Evolutionary conservation across 2,329 filamentous ascomycete genomes (phyloP).

Genomic region (Catunica adiposa): DNA sequence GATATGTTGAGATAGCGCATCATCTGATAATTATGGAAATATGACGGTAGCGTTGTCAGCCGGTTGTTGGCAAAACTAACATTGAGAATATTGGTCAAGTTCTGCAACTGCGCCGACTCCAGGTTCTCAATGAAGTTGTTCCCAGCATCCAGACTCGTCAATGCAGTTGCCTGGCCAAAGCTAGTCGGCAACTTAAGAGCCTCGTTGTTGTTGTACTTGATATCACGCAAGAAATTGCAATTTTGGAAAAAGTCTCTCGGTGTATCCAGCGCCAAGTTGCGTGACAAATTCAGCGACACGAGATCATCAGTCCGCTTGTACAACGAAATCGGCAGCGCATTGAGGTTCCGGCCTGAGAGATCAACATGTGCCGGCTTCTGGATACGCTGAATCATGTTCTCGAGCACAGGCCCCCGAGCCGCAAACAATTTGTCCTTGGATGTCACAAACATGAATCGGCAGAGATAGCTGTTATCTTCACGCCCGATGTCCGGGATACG

Average conservation of each 20-base stretch:
- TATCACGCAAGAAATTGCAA: conserved; percentile 78
- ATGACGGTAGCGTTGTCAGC: conserved; percentile 58
- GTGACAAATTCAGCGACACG: conserved; percentile 82
- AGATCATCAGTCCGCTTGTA: conserved; percentile 88
- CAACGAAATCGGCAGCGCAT: conserved; percentile 86
- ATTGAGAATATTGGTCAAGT: conserved; percentile 61
- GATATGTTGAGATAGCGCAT: conserved; percentile 79
- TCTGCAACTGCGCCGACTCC: conserved; percentile 66
- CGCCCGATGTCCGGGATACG: conserved; percentile 83
- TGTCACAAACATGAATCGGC: conserved; percentile 87
- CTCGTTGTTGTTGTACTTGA: conserved; percentile 93
- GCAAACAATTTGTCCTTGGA: conserved; percentile 37
- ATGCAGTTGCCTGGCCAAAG: conserved; percentile 58
- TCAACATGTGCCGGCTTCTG: conserved; percentile 93
- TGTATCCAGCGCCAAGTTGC: conserved; percentile 80
- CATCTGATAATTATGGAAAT: conserved; percentile 65
- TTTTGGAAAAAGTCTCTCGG: conserved; percentile 93
- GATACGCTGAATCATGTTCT: conserved; percentile 64
- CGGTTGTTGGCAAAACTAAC: conserved; percentile 90
- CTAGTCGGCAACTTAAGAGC: conserved; percentile 72
- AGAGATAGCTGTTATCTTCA: conserved; percentile 94
- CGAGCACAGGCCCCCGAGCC: conserved; percentile 48
- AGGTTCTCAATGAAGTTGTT: conserved; percentile 85
- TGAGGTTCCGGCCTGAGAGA: conserved; percentile 71
- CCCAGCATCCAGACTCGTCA: conserved; percentile 85